Percentiles rank a stretch among this genome's conserved stretches.
Conservation (phyloP, 495 filamentous ascomycete genomes). For the Stereocaulon alpinum region DNA sequence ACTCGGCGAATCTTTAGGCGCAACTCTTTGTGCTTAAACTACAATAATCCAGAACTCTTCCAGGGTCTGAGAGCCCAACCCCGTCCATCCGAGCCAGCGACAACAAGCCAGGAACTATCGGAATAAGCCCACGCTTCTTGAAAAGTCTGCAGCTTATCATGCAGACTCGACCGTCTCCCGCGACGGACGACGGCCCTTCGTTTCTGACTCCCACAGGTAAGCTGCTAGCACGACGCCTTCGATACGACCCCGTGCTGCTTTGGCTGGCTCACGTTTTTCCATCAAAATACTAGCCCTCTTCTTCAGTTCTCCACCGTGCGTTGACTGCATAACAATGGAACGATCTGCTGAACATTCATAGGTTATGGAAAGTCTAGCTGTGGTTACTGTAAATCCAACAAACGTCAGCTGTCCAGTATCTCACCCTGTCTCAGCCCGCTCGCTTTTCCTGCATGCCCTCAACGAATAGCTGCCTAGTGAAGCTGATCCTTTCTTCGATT, state of each 20-base stretch:
- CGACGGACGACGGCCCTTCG: slow-evolving; percentile 11
- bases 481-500: slow-evolving; percentile 18
- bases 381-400: slow-evolving; percentile 38
- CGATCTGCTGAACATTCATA: slow-evolving; percentile 15
- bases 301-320: neutral
- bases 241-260: slow-evolving; percentile 19
- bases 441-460: slow-evolving; percentile 14
- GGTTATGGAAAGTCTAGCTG: slow-evolving; percentile 34
- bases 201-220: slow-evolving; percentile 22
- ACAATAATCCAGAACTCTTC: neutral
- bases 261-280: slow-evolving; percentile 17
- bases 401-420: slow-evolving; percentile 20
- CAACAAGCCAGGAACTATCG: neutral
- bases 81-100: neutral
- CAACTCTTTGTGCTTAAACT: neutral
- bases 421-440: neutral
- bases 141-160: slow-evolving; percentile 15
- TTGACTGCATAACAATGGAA: slow-evolving; percentile 16
- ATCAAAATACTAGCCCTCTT: slow-evolving; percentile 3
- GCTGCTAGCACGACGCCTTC: slow-evolving; percentile 8
- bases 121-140: slow-evolving; percentile 2
- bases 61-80: neutral
- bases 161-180: slow-evolving; percentile 12
- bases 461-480: slow-evolving; percentile 22
- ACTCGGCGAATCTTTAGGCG: neutral